Evolutionary conservation across 208 protist species (phyloP), one percentile per base, ranked within the genome.

Genomic region (Endotrypanum monterogeii): DNA sequence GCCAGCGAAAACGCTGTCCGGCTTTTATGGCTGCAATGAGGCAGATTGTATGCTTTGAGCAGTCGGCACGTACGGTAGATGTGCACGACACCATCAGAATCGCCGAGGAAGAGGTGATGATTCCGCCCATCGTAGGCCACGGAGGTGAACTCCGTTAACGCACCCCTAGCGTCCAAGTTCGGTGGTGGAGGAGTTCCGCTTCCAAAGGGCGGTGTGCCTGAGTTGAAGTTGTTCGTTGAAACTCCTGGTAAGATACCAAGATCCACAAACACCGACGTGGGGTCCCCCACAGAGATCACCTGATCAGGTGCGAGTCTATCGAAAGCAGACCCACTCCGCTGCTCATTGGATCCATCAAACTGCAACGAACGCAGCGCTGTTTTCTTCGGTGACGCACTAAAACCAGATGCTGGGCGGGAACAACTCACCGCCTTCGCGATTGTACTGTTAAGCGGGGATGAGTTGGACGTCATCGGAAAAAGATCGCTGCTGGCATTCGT

Each of bases 101-200:
- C 82, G 2, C 83, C 88, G n/a, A 91, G 62, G 72, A 91, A 93
- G n/a, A 95, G 82, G 57, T 76, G 80, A 63, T 95, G 88, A 14
- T 78, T 73, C 1, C 72, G 56, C 8, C 79, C 74, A 68, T 95
- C 85, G 77, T 82, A 93, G 23, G 84, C 61, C n/a, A 89, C 71
- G 9, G 71, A 55, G 23, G 87, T 86, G 51, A 90, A 75, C 23
- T 83, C 85, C 20, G 18, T 8, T 12, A n/a, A 54, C 11, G 70
- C 69, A 41, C 37, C 69, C 46, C 62, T n/a, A 1, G 67, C 56
- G 46, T 41, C 63, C 30, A 58, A 61, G 25, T 37, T 25, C 20
- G 18, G n/a, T 48, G 51, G 4, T 7, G 55, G 35, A 12, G 35
- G 3, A 35, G 5, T 23, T 1, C 30, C n/a, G 35, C 50, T 41